These are phyloP conservation scores for Neofusicoccum kwambonambiense DNA, from an alignment of 2,329 filamentous ascomycete species.

Conservation along the genomic window DNA sequence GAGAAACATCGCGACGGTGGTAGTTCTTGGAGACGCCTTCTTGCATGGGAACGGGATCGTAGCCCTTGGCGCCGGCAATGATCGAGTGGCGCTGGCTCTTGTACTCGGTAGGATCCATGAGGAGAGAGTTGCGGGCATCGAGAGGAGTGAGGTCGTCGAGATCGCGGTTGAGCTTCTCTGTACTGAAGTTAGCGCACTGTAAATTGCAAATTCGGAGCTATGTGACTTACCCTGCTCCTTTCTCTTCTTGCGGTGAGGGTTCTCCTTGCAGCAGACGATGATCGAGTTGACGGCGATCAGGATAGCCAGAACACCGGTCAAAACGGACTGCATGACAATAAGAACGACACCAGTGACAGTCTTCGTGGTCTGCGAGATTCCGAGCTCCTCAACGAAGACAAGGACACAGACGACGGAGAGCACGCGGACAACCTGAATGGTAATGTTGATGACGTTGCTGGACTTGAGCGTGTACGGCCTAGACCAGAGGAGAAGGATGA, in stretches of 20 bases:
- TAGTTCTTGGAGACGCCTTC: slow-evolving; percentile 30
- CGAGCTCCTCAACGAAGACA: slow-evolving; percentile 90
- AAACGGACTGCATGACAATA: slow-evolving; percentile 82
- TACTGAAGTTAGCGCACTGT: slow-evolving; percentile 28
- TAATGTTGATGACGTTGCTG: slow-evolving; percentile 88
- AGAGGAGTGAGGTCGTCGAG: slow-evolving; percentile 81
- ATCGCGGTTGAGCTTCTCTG: slow-evolving; percentile 75
- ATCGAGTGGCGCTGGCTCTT: slow-evolving; percentile 36
- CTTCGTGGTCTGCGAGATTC: slow-evolving; percentile 86
- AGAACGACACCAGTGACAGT: slow-evolving; percentile 91
- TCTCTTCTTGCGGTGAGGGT: slow-evolving; percentile 83
- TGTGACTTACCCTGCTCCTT: slow-evolving; percentile 78
- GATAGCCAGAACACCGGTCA: slow-evolving; percentile 81
- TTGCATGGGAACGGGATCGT: slow-evolving; percentile 34
- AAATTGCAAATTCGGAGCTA: background rate
- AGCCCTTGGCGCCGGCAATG: slow-evolving; percentile 24
- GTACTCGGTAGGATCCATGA: slow-evolving; percentile 62
- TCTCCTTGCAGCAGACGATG: slow-evolving; percentile 77
- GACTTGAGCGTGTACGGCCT: slow-evolving; percentile 85
- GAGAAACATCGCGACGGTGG: background rate
- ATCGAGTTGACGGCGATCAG: slow-evolving; percentile 88
- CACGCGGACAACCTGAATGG: slow-evolving; percentile 85
- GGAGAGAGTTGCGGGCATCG: slow-evolving; percentile 81
- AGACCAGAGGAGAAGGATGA: slow-evolving; percentile 76
- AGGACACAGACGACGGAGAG: slow-evolving; percentile 86